These are phyloP conservation scores for Clarkia xantiana DNA, from an alignment of 345 rosid genomes.

Conservation along the genomic window DNA sequence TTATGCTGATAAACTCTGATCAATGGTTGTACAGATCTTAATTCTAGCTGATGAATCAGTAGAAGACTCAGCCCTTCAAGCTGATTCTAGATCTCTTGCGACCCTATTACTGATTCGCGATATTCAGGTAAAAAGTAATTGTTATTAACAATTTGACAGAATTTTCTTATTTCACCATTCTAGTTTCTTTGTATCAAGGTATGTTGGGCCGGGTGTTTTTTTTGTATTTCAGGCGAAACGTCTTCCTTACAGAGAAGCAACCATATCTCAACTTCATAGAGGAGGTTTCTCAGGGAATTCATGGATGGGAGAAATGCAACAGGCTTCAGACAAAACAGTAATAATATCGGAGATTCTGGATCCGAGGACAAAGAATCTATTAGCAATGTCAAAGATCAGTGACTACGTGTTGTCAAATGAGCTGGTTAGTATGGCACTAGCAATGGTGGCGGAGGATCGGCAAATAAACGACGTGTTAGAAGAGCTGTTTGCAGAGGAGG, in stretches of 20 bases:
- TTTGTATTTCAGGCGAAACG: constrained; percentile 43
- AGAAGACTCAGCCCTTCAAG: constrained; percentile 74
- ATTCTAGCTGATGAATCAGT: constrained; percentile 69
- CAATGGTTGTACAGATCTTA: constrained; percentile 30
- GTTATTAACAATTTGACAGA: too few species aligned
- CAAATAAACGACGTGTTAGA: constrained; percentile 56
- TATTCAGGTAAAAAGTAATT: constrained; percentile 37
- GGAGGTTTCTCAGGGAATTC: constrained; percentile 46
- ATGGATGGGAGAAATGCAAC: constrained; percentile 77
- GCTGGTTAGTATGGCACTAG: constrained; percentile 74
- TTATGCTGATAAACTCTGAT: neutral
- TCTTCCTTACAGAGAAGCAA: constrained; percentile 42
- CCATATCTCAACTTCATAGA: constrained; percentile 18
- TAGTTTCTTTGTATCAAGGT: too few species aligned
- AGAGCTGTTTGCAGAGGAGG: constrained; percentile 75
- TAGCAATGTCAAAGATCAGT: constrained; percentile 59
- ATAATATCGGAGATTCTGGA: constrained; percentile 65
- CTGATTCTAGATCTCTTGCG: constrained; percentile 75
- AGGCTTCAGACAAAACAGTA: constrained; percentile 57
- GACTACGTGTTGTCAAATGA: constrained; percentile 66
- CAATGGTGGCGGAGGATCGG: constrained; percentile 75
- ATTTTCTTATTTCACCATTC: neutral
- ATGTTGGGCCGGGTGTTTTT: constrained; percentile 1
- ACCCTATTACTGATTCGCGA: constrained; percentile 57
- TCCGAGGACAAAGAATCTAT: constrained; percentile 53